Evolutionary conservation across 108 stramenopile genomes (phyloP).

Genomic region (Mediolabrus comicus): DNA sequence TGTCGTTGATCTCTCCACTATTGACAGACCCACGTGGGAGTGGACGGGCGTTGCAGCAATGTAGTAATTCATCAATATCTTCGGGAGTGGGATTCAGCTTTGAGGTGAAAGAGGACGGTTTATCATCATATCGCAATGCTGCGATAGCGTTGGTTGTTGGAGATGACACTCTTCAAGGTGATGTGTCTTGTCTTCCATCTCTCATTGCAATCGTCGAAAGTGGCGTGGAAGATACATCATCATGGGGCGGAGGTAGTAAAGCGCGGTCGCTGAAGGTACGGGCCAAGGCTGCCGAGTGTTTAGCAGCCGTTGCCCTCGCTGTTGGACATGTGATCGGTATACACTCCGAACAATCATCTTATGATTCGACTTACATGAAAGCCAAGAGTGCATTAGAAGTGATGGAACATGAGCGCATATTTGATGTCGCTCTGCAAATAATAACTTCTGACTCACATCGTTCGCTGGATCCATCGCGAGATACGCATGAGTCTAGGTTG

Average conservation of each 20-base stretch:
- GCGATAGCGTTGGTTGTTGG: conserved; percentile 70
- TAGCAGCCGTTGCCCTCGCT: conserved; percentile 32
- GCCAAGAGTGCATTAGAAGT: conserved; percentile 24
- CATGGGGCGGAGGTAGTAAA: conserved; percentile 3
- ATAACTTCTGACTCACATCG: conserved; percentile 46
- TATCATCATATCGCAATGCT: conserved; percentile 61
- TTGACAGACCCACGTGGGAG: conserved; percentile 53
- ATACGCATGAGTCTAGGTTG: conserved; percentile 64
- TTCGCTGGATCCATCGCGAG: conserved; percentile 55
- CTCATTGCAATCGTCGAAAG: conserved; percentile 37
- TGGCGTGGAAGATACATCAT: neutral
- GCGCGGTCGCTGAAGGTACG: conserved; percentile 25
- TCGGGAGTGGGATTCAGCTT: neutral
- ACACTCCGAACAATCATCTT: neutral
- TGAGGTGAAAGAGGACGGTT: conserved; percentile 23
- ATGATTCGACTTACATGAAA: conserved; percentile 6
- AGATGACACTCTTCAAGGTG: conserved; percentile 30
- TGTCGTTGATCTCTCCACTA: conserved; percentile 64
- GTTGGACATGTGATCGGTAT: conserved; percentile 15
- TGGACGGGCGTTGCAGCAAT: conserved; percentile 18
- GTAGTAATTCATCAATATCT: neutral
- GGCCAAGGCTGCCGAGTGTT: conserved; percentile 30
- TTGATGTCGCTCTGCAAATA: conserved; percentile 27
- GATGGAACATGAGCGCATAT: conserved; percentile 30
- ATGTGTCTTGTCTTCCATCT: conserved; percentile 35